Evolutionary conservation across 2,329 filamentous ascomycete genomes (phyloP), one percentile per base, ranked within the genome.

Genomic region (Helicocarpus griseus): DNA sequence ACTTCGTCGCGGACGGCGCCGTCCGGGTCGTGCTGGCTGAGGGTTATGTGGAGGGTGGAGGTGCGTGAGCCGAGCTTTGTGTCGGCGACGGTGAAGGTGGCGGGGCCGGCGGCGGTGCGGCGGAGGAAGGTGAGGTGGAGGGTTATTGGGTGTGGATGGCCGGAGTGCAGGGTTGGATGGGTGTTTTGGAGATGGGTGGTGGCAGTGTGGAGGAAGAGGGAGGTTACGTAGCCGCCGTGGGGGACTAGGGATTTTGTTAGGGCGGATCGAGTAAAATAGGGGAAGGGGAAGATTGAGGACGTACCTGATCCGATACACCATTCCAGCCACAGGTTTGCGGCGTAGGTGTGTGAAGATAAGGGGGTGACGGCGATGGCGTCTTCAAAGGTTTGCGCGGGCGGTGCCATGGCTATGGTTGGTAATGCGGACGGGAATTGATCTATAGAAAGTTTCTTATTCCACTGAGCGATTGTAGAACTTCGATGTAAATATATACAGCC

Each of bases 141-240:
- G 9, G 80, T 76, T 50, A 86, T 78, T 4, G 81, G 81, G 52
- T 83, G 76, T 1, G 82, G 80, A 11, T 65, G 57, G 35, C 60
- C 62, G 31, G 62, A 59, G 56, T 68, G 66, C 53, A 79, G 76
- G 48, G 77, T 78, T 48, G 76, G 72, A 54, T 73, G 68, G 19
- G 83, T 76, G 5, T 81, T 77, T 5, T 74, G 65, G 69, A 84
- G 83, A 65, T 86, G 83, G 2, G 70, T 73, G 8, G 70, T 67
- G 22, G 80, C 80, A 17, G 82, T 78, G 50, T 75, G 73, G 55
- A 85, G 74, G 55, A 88, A 75, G 46, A 78, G 73, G 0, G 81
- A 75, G 8, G 83, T 82, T 14, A 86, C 79, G 59, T 83, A 85
- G 53, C 85, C 85, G 49, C 85, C 85, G 64, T 88, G 82, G 5